phyloP scores from a whole-genome alignment of 768 basidiomycete species.

The Mycena haematopus region DNA sequence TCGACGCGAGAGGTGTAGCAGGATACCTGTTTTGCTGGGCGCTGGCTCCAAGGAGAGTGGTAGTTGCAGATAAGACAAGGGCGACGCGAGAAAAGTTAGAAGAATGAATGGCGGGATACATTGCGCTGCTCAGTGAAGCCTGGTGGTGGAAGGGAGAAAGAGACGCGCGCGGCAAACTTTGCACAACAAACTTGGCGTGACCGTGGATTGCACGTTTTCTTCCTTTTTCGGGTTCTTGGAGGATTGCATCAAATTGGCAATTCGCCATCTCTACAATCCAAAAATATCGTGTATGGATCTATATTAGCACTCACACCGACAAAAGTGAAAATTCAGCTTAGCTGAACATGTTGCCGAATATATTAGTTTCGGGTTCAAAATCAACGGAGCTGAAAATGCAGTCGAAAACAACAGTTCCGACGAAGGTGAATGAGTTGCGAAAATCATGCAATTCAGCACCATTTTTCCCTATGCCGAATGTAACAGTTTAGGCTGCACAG shows the following conservation, averaged over 20 bases:
- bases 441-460: no score
- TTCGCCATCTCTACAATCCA: conserved; percentile 1
- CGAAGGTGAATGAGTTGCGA: no score
- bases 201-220: background rate
- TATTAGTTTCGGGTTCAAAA: no score
- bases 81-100: conserved; percentile 41
- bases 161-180: background rate
- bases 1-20: conserved; percentile 52
- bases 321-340: no score
- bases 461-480: no score
- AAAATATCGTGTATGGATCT: no score
- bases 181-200: background rate
- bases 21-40: conserved; percentile 44
- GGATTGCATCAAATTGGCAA: background rate
- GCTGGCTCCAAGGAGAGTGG: conserved; percentile 34
- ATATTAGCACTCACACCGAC: no score
- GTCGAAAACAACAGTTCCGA: no score
- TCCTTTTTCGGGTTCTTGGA: conserved; percentile 3
- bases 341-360: no score
- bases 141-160: conserved; percentile 14
- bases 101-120: conserved; percentile 55
- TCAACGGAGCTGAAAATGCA: no score
- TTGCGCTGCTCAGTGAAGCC: conserved; percentile 28
- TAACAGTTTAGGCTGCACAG: no score
- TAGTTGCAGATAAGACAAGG: conserved; percentile 33